These are phyloP conservation scores for Septoria linicola DNA, from an alignment of 2,329 filamentous ascomycete genomes.

Conservation along the genomic window DNA sequence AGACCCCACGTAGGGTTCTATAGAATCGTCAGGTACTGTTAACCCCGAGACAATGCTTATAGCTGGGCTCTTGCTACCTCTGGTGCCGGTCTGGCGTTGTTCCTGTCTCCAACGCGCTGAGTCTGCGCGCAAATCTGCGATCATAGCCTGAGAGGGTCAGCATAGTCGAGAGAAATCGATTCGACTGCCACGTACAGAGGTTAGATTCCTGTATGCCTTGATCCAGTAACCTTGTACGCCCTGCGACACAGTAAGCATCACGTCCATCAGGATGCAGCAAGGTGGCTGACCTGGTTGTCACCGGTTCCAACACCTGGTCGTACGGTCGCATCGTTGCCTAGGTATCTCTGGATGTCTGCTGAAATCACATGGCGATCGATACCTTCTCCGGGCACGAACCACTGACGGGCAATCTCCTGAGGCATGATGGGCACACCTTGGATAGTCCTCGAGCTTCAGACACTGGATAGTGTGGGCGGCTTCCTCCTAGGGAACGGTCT, in stretches of 20 bases:
- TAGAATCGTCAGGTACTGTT: conserved; percentile 39
- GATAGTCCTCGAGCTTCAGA: conserved; percentile 3
- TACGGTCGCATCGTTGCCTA: conserved; percentile 53
- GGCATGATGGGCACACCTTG: conserved; percentile 30
- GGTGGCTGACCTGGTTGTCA: conserved; percentile 45
- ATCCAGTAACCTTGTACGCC: conserved; percentile 53
- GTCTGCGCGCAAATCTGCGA: conserved; percentile 50
- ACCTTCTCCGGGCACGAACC: conserved; percentile 52
- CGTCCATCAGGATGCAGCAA: conserved; percentile 15
- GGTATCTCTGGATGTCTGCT: conserved; percentile 53
- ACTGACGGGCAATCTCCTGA: conserved; percentile 44
- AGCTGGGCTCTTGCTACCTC: conserved; percentile 49
- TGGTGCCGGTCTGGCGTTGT: conserved; percentile 38
- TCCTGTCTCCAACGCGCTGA: conserved; percentile 48
- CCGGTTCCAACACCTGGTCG: conserved; percentile 48
- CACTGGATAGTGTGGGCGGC: not conserved
- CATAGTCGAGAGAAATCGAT: not conserved
- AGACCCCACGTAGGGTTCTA: conserved; percentile 35
- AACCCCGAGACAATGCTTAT: conserved; percentile 43
- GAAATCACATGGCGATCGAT: conserved; percentile 54
- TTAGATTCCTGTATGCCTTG: conserved; percentile 52
- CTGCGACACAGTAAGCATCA: conserved; percentile 31
- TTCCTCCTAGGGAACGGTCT: conserved; percentile 7
- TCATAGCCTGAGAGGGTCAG: conserved; percentile 47
- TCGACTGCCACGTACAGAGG: conserved; percentile 42